Evolutionary conservation across 2,329 filamentous ascomycete genomes (phyloP), one percentile per base, ranked within the genome.

Genomic region (Diaporthe sp.): DNA sequence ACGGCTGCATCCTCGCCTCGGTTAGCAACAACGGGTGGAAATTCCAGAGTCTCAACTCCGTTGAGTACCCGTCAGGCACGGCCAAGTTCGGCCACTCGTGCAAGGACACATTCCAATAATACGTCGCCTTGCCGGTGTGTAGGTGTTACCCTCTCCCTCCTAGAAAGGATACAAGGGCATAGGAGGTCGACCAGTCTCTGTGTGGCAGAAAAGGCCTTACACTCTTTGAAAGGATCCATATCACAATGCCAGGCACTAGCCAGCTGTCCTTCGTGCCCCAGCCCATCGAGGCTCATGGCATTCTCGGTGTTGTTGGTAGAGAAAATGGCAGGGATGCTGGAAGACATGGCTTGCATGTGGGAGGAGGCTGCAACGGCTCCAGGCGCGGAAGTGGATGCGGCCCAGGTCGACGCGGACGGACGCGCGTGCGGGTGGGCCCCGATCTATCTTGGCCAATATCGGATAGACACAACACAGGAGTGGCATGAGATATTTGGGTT

Each of bases 321-420:
- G 63, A 68, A 68, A 32, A 68, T 68, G 63, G 37, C 47, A 53
- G 63, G 63, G 30, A 53, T 68, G 47, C n/a, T 68, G 32, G 63
- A 68, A 5, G 63, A 68, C 63, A 68, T 68, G 63, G 63, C 63
- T 35, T 68, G 47, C 15, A 39, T 53, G 63, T 68, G 63, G 63
- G 63, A 65, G 12, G 42, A 53, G 17, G 25, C 32, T 1, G 37
- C 30, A 2, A 37, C 9, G 47, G 13, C n/a, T 7, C 2, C 44
- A 12, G n/a, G 13, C 32, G 30, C 44, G 22, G 32, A 68, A 19
- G 22, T 12, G 15, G 35, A n/a, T 8, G 15, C 13, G 9, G 13
- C n/a, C 15, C 63, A 39, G n/a, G 4, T 12, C 7, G 63, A 68
- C n/a, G 32, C 63, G 15, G 63, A 53, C 32, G 32, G 47, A 5